Base-by-base conservation (phyloP, 106 monocot species). In the Cymbidium sinense region DNA sequence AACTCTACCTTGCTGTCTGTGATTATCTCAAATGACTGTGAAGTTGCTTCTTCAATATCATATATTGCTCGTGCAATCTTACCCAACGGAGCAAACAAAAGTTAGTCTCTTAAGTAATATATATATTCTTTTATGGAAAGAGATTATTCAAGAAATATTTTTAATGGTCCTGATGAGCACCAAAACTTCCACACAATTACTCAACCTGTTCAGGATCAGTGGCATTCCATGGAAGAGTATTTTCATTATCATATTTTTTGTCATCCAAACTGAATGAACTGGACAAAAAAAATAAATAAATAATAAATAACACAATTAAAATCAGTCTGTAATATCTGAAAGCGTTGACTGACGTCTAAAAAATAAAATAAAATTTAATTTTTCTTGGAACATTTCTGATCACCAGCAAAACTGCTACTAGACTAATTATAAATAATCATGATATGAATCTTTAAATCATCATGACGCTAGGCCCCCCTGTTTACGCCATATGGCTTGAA, bases 11-110 rank as follows among this genome's bases (percentile, higher is more conserved):
- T 99, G 83, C 89, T 79, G 39, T 85, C 81, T 30, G 92, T 77
- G 65, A 99, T 99, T 78, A 95, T 92, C 4, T 95, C 87, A 77
- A 95, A 89, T 76, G 89, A 82, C 43, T 78, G 70, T 47, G 87
- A 79, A 79, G 99, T 99, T 55, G 99, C 90, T 89, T 99, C 99
- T 75, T 99, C 99, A 80, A 91, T 87, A 84, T 99, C 99, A 79
- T 90, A 95, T 69, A 99, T 85, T 64, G 99, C 99, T 83, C 89
- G 90, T 27, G 90, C 71, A 86, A 99, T 89, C 99, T 95, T 79
- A 33, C 29, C 44, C 35, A 37, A 78, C 9, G 39, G 18, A n/a
- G 35, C 2, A 74, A 18, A 69, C 29, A 27, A n/a, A 74, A 37
- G 39, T 77, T 76, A 82, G 76, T 70, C 69, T 18, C 36, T 77